Percentiles rank a stretch among this genome's conserved stretches.
phyloP scores from a whole-genome alignment of 2,329 filamentous ascomycete genomes.

The Penicillium capsulatum region DNA sequence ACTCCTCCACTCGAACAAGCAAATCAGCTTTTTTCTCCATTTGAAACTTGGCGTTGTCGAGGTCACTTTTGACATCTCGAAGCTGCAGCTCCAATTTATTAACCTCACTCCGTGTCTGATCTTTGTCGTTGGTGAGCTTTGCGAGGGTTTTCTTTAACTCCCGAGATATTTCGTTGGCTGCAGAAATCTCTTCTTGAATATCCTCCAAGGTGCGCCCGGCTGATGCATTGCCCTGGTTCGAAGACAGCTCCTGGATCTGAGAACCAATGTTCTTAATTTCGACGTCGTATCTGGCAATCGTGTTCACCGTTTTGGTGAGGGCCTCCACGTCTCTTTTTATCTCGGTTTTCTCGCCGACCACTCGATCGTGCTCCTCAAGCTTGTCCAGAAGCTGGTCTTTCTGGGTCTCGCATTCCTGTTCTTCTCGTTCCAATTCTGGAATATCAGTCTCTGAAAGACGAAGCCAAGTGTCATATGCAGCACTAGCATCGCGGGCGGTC shows the following conservation, averaged over 20 bases:
- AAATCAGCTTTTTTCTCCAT: constrained; percentile 77
- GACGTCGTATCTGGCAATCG: constrained; percentile 66
- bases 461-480: constrained; percentile 69
- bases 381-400: constrained; percentile 56
- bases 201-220: constrained; percentile 70
- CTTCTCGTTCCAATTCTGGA: constrained; percentile 62
- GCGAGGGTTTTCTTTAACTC: constrained; percentile 59
- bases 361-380: constrained; percentile 64
- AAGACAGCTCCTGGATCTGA: constrained; percentile 70
- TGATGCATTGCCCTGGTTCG: constrained; percentile 67
- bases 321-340: constrained; percentile 70
- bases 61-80: constrained; percentile 68
- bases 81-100: constrained; percentile 70
- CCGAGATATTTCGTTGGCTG: constrained; percentile 63
- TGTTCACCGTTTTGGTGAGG: constrained; percentile 69
- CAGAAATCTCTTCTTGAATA: constrained; percentile 71
- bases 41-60: constrained; percentile 66
- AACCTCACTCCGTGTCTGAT: constrained; percentile 65
- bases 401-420: constrained; percentile 59
- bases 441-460: constrained; percentile 66
- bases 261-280: constrained; percentile 68
- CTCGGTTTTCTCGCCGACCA: constrained; percentile 59
- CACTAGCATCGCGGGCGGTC: constrained; percentile 58
- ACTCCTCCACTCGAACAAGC: constrained; percentile 65
- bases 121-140: constrained; percentile 65